Conservation (phyloP, 768 basidiomycete species). For the Crepidotus variabilis region DNA sequence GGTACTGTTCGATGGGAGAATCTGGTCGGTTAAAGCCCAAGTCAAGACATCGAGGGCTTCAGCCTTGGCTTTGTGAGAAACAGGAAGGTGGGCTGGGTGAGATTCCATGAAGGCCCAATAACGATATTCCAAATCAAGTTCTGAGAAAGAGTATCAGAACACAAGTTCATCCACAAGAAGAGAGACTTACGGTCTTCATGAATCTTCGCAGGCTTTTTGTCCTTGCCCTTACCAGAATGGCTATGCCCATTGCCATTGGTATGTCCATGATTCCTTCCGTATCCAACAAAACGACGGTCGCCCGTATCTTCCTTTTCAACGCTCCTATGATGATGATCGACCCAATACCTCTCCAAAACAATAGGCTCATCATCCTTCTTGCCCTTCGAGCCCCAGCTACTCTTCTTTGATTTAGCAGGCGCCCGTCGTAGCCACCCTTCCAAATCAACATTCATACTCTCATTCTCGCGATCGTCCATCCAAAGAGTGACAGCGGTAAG, state of each 20-base stretch:
- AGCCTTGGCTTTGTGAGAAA: conserved; percentile 50
- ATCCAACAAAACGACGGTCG: conserved; percentile 1
- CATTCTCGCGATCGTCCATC: conserved; percentile 31
- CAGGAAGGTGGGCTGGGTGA: conserved; percentile 67
- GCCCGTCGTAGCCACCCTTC: conserved; percentile 62
- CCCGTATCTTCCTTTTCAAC: conserved; percentile 26
- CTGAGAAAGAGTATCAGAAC: conserved; percentile 31
- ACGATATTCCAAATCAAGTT: conserved; percentile 69
- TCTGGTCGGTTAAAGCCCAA: conserved; percentile 80
- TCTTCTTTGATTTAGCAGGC: conserved; percentile 4
- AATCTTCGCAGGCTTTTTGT: conserved; percentile 12
- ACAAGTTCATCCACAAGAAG: neutral
- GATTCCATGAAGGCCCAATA: conserved; percentile 82
- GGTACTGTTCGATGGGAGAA: conserved; percentile 57
- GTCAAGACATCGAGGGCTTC: conserved; percentile 76
- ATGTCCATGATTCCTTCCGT: conserved; percentile 30
- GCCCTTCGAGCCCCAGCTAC: conserved; percentile 7
- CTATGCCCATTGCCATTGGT: conserved; percentile 13
- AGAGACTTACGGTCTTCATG: conserved; percentile 43
- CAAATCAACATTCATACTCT: conserved; percentile 31
- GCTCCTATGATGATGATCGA: conserved; percentile 59
- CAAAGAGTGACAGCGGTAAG: conserved; percentile 49
- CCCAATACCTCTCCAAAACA: conserved; percentile 44
- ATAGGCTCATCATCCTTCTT: conserved; percentile 31
- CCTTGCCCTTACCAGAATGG: conserved; percentile 19